Conservation (phyloP, 257 asterid species). For the Schizonepeta tenuifolia region DNA sequence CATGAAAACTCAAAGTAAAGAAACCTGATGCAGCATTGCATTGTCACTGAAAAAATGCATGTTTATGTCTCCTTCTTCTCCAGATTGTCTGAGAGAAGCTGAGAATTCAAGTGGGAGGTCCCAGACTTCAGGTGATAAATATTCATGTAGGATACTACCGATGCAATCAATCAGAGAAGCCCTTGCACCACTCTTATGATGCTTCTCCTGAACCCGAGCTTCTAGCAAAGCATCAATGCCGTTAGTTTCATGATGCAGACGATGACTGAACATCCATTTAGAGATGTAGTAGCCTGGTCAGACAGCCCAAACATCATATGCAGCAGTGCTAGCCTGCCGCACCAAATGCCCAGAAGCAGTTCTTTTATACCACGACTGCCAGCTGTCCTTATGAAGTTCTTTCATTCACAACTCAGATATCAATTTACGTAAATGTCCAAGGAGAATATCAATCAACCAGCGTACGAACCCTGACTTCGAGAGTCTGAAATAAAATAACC, state of each 20-base stretch:
- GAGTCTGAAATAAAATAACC: constrained; percentile 51
- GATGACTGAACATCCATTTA: constrained; percentile 51
- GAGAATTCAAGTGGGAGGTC: constrained; percentile 72
- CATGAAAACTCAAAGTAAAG: constrained; percentile 19
- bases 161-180: constrained; percentile 67
- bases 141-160: constrained; percentile 87
- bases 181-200: constrained; percentile 46
- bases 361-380: constrained; percentile 87
- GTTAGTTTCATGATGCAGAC: constrained; percentile 36
- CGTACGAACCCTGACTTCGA: constrained; percentile 65
- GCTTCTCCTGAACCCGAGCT: constrained; percentile 42
- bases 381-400: constrained; percentile 66
- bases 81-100: constrained; percentile 53
- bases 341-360: constrained; percentile 81
- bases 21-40: constrained; percentile 92
- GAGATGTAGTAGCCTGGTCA: constrained; percentile 55
- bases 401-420: constrained; percentile 67
- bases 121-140: constrained; percentile 93
- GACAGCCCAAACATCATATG: constrained; percentile 85
- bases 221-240: constrained; percentile 40
- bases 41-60: constrained; percentile 73
- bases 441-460: constrained; percentile 74
- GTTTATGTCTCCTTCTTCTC: constrained; percentile 54
- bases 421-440: constrained; percentile 75
- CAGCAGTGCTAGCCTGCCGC: constrained; percentile 90